Conservation (phyloP, 768 basidiomycete genomes). For the Boletus tomentosulus region DNA sequence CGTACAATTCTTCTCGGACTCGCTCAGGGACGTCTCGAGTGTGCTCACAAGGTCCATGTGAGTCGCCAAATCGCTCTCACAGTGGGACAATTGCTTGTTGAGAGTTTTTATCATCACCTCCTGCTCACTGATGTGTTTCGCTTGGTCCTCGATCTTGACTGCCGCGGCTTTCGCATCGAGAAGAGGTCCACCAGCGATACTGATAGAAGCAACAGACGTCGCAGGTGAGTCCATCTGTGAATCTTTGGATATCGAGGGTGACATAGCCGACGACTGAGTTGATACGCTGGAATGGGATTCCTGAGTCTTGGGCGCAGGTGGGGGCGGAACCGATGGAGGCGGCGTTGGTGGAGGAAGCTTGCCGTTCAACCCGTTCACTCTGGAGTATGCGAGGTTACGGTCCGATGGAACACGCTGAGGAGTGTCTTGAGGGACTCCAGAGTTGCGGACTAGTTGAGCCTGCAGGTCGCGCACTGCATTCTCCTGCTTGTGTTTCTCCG, state of each 20-base stretch:
- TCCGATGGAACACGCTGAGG: constrained; percentile 53
- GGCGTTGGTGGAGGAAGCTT: constrained; percentile 81
- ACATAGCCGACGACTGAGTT: constrained; percentile 53
- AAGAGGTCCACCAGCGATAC: constrained; percentile 32
- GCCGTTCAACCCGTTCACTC: constrained; percentile 57
- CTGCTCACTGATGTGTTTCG: constrained; percentile 76
- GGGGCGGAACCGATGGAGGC: constrained; percentile 84
- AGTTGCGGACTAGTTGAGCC: constrained; percentile 60
- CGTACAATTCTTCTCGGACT: constrained; percentile 91
- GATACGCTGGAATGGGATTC: constrained; percentile 57
- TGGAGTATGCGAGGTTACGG: constrained; percentile 50
- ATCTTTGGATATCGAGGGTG: constrained; percentile 63
- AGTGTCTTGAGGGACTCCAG: constrained; percentile 27
- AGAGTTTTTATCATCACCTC: constrained; percentile 90
- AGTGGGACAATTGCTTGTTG: constrained; percentile 91
- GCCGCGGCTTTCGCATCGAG: constrained; percentile 52
- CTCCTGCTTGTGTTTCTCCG: constrained; percentile 69
- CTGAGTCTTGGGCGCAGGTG: constrained; percentile 60
- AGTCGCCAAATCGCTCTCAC: constrained; percentile 85
- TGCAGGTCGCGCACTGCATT: constrained; percentile 73
- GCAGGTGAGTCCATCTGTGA: constrained; percentile 66
- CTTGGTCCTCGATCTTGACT: constrained; percentile 65
- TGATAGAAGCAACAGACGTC: constrained; percentile 51
- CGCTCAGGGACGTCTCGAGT: constrained; percentile 80
- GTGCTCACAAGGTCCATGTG: constrained; percentile 88